A percentile compares a stretch with the other conserved stretches of the same genome.
These are phyloP conservation scores for Guyanaporus albipodus DNA, from an alignment of 768 basidiomycete species.

Conservation along the genomic window DNA sequence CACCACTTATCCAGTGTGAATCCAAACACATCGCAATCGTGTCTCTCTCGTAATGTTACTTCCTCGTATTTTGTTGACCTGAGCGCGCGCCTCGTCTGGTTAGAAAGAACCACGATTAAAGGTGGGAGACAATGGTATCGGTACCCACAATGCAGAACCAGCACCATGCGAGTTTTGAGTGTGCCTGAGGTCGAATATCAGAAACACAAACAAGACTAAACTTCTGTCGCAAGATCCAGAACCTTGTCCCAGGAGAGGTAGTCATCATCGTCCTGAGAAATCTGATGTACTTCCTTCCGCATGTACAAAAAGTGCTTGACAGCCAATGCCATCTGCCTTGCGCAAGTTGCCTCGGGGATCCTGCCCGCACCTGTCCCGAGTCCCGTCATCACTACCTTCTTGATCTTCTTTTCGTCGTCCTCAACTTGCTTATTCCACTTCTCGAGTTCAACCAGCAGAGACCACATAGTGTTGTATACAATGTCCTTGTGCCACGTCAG, in stretches of 20 bases:
- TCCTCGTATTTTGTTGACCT: too few relatives aligned
- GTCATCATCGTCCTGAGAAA: neutral
- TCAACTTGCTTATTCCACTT: conserved; percentile 19
- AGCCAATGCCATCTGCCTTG: conserved; percentile 6
- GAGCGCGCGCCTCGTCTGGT: too few relatives aligned
- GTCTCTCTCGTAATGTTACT: too few relatives aligned
- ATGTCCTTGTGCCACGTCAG: conserved; percentile 32
- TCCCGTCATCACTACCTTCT: conserved; percentile 3
- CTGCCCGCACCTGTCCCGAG: neutral
- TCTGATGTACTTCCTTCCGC: neutral
- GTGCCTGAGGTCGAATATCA: too few relatives aligned
- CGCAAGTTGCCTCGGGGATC: neutral
- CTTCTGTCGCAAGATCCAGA: neutral
- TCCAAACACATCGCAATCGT: too few relatives aligned
- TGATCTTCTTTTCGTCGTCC: conserved; percentile 5
- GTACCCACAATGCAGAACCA: too few relatives aligned
- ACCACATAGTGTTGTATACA: conserved; percentile 35
- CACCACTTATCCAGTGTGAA: too few relatives aligned
- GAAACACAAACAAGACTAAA: too few relatives aligned
- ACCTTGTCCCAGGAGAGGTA: conserved; percentile 1
- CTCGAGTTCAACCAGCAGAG: conserved; percentile 23
- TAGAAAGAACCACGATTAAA: too few relatives aligned
- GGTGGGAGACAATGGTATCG: too few relatives aligned
- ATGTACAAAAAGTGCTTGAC: conserved; percentile 4
- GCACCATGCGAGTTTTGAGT: too few relatives aligned